These are phyloP conservation scores for Fistulinella prunicolor DNA, from an alignment of 768 basidiomycete genomes.

Conservation along the genomic window DNA sequence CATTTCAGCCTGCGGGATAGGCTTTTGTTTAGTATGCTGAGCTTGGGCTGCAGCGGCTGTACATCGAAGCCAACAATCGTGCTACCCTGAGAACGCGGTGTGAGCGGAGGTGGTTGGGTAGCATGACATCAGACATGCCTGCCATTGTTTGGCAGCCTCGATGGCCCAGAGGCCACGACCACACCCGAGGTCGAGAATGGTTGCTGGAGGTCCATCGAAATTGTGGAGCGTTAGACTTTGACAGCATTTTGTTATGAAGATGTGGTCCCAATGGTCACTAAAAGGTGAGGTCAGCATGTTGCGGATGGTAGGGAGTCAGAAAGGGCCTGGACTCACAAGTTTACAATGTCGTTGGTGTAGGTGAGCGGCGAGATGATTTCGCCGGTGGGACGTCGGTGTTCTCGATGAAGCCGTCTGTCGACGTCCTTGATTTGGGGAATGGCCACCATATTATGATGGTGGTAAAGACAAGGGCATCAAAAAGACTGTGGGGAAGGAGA, in stretches of 20 bases:
- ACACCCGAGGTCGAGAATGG: constrained; percentile 68
- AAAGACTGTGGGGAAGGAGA: constrained; percentile 13
- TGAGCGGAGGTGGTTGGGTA: neutral
- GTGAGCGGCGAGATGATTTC: constrained; percentile 55
- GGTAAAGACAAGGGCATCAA: constrained; percentile 24
- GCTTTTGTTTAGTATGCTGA: constrained; percentile 35
- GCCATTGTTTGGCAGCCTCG: constrained; percentile 65
- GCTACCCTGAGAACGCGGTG: constrained; percentile 40
- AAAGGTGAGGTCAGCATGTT: constrained; percentile 1
- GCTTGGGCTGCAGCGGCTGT: constrained; percentile 50
- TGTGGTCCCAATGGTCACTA: constrained; percentile 72
- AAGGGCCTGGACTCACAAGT: constrained; percentile 45
- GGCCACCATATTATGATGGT: constrained; percentile 22
- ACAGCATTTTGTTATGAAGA: constrained; percentile 54
- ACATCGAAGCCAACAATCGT: constrained; percentile 61
- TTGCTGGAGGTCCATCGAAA: constrained; percentile 48
- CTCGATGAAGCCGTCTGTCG: constrained; percentile 42
- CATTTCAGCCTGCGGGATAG: constrained; percentile 55
- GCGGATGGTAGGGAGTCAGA: neutral
- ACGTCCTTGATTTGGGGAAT: constrained; percentile 39
- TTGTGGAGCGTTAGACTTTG: constrained; percentile 51
- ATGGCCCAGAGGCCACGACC: constrained; percentile 71
- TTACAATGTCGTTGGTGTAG: constrained; percentile 45
- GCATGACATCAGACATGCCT: constrained; percentile 37
- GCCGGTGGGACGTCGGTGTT: constrained; percentile 44